Percentiles rank a stretch among this genome's conserved stretches.
These are phyloP conservation scores for Paradendryphiella salina DNA, from an alignment of 2,329 filamentous ascomycete species.

Conservation along the genomic window DNA sequence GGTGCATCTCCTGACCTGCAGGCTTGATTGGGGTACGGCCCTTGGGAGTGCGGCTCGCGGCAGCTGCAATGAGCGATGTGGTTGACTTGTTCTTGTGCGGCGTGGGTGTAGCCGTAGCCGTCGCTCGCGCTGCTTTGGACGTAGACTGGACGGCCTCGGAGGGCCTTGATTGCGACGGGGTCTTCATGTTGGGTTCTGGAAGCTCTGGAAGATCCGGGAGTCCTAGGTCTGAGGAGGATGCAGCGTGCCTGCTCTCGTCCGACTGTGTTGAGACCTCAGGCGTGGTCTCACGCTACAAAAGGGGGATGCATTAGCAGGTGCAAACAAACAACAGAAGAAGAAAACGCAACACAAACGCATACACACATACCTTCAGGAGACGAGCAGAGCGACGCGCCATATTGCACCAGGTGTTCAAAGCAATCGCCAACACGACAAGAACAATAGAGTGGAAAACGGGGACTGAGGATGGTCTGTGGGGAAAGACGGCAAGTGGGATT, in stretches of 20 bases:
- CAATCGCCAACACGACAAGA: slow-evolving; percentile 8
- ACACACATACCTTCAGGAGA: slow-evolving; percentile 45
- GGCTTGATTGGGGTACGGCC: slow-evolving; percentile 70
- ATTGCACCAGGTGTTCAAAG: slow-evolving; percentile 9
- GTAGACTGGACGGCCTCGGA: slow-evolving; percentile 17
- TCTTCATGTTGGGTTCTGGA: slow-evolving; percentile 27
- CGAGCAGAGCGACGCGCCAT: slow-evolving; percentile 47
- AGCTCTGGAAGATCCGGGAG: slow-evolving; percentile 28
- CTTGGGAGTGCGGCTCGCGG: slow-evolving; percentile 55
- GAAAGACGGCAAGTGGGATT: slow-evolving; percentile 15
- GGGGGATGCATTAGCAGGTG: slow-evolving; percentile 26
- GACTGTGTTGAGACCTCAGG: slow-evolving; percentile 20
- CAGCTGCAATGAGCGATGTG: slow-evolving; percentile 22
- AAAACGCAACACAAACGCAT: slow-evolving; percentile 2
- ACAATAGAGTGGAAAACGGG: slow-evolving; percentile 13
- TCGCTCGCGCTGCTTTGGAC: slow-evolving; percentile 31
- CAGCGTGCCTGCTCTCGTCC: slow-evolving; percentile 36
- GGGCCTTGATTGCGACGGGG: slow-evolving; percentile 27
- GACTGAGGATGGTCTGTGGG: slow-evolving; percentile 34
- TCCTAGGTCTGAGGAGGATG: slow-evolving; percentile 27
- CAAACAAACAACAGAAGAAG: slow-evolving; percentile 31
- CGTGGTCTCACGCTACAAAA: slow-evolving; percentile 34
- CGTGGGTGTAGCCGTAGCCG: slow-evolving; percentile 32
- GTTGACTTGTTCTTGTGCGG: slow-evolving; percentile 54
- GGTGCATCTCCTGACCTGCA: slow-evolving; percentile 83